Evolutionary conservation across 805 yeast species (phyloP).

Genomic region (Pichia nakasei): DNA sequence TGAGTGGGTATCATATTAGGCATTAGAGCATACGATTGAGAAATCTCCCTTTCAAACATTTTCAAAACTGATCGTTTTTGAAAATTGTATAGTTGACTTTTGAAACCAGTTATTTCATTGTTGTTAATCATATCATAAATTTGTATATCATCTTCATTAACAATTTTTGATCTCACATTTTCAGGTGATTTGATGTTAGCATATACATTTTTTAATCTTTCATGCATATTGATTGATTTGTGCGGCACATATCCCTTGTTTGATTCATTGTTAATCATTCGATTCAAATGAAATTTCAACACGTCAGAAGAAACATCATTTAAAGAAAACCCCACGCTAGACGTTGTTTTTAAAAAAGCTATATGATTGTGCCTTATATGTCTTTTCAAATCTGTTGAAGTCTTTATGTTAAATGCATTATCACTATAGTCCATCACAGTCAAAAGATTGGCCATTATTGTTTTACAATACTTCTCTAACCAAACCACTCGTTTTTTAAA

Average conservation of each 20-base stretch:
- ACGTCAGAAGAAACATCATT: neutral
- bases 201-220: constrained; percentile 26
- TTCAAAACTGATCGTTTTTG: constrained; percentile 52
- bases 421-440: constrained; percentile 34
- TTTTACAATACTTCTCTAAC: constrained; percentile 27
- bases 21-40: constrained; percentile 16
- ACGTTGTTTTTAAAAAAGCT: constrained; percentile 6
- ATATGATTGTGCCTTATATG: constrained; percentile 1
- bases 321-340: too few relatives aligned
- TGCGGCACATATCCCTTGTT: neutral
- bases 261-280: constrained; percentile 25
- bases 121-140: constrained; percentile 18
- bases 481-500: constrained; percentile 28
- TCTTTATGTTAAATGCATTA: constrained; percentile 28
- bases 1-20: constrained; percentile 16
- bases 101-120: constrained; percentile 37
- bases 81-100: constrained; percentile 43
- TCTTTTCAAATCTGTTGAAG: constrained; percentile 4
- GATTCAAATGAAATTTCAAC: constrained; percentile 25
- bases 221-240: neutral
- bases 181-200: constrained; percentile 27
- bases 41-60: constrained; percentile 48
- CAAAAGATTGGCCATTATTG: constrained; percentile 30
- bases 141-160: constrained; percentile 15
- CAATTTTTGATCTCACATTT: constrained; percentile 9